phyloP scores from a whole-genome alignment of 1,284 basidiomycete genomes.

The Sanguinoderma infundibulare region DNA sequence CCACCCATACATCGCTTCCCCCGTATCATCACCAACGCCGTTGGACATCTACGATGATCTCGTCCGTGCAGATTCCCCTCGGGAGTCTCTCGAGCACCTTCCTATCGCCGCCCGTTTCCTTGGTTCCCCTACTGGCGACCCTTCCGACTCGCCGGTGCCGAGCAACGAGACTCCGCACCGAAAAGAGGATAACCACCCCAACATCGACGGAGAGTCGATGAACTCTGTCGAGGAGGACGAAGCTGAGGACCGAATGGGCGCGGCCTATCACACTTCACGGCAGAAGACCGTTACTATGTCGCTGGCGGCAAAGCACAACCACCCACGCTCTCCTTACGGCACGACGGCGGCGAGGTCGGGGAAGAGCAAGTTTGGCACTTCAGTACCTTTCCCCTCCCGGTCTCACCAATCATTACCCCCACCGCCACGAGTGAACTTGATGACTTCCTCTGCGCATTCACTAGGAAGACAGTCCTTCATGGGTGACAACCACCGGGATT shows the following conservation, averaged over 20 bases:
- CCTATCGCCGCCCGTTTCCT: constrained; percentile 94
- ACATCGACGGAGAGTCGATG: constrained; percentile 73
- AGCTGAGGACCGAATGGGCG: constrained; percentile 56
- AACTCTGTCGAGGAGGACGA: constrained; percentile 77
- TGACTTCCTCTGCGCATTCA: constrained; percentile 67
- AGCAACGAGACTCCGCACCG: constrained; percentile 33
- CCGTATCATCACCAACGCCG: constrained; percentile 60
- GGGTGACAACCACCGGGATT: constrained; percentile 46
- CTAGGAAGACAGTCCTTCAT: constrained; percentile 65
- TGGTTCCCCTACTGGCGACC: constrained; percentile 63
- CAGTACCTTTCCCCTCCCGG: constrained; percentile 76
- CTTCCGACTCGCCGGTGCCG: constrained; percentile 48
- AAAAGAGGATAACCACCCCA: constrained; percentile 52
- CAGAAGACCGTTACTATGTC: constrained; percentile 37
- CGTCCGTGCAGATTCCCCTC: constrained; percentile 58
- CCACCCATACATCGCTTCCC: constrained; percentile 69
- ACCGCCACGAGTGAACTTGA: constrained; percentile 55
- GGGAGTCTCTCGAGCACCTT: constrained; percentile 76
- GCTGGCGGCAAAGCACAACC: constrained; percentile 60
- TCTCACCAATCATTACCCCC: constrained; percentile 84
- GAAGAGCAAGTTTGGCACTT: constrained; percentile 42
- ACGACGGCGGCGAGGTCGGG: constrained; percentile 44
- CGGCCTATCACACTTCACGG: constrained; percentile 45
- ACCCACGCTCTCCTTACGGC: constrained; percentile 80
- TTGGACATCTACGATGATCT: constrained; percentile 63